Evolutionary conservation across 2,329 filamentous ascomycete genomes (phyloP), one percentile per base, ranked within the genome.

Genomic region (Aspergillus pseudotamarii): DNA sequence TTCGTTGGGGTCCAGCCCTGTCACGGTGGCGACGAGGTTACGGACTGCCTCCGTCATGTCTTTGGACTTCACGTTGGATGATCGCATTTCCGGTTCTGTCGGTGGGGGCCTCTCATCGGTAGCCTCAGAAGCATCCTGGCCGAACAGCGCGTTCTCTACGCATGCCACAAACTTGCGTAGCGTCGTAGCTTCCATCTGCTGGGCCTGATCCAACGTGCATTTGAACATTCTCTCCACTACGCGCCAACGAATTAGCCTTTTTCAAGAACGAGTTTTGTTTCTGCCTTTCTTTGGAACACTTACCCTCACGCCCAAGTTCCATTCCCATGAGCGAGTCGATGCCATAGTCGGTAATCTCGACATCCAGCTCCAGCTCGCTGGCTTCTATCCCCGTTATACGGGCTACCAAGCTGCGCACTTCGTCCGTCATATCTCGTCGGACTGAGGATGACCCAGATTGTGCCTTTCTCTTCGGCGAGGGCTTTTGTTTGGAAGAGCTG

Each of bases 291-390:
- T 38, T 38, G 10, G 36, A 5, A 38, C 36, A 16, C 36, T 14
- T 21, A 43, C 41, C 41, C 41, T 43, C 41, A 43, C 41, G 41
- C 19, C 41, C 41, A 43, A 43, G 19, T 43, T 43, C 48, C 48
- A 28, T 28, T 32, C 41, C 41, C 41, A 43, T 43, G 6, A 65
- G 56, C 14, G 58, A 63, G 55, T 65, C 64, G 21, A 63, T 60
- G 14, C 64, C 64, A n/a, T 61, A 26, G 45, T 83, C 79, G 8
- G 73, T 75, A n/a, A 84, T 72, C 19, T 74, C 64, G 8, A 69
- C 68, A 14, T 41, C 55, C 26, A 26, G 26, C 26, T 26, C 26
- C 26, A 26, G 26, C 2, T 43, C 19, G 41, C 41, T 43, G 41
- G 41, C 19, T 21, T 43, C 41, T 43, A 43, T 43, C 19, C 41